Base-by-base conservation (phyloP, 495 filamentous ascomycete genomes). In the Aeminium ludgeri region DNA sequence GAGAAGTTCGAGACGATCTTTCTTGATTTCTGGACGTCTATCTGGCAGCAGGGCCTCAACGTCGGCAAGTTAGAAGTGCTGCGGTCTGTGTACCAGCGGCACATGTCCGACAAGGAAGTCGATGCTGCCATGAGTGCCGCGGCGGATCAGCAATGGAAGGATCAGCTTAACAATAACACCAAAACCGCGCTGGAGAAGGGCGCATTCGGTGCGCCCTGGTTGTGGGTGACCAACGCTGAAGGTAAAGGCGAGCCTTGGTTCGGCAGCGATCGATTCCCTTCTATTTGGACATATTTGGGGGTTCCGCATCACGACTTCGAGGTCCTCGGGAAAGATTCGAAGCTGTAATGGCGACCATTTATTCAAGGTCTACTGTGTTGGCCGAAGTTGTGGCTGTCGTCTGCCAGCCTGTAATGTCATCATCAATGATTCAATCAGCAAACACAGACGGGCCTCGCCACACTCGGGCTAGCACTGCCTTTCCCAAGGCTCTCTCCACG, bases 251-350 rank as follows among this genome's bases (percentile, higher is more conserved):
- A 80, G 60, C 74, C 77, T 2, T 84, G 83, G 55, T 86, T 85
- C 56, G 80, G 80, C 1, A 82, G 78, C 58, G 80, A 84, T 59
- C 64, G 79, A 61, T 82, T n/a, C n/a, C n/a, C n/a, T n/a, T n/a
- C n/a, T n/a, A n/a, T n/a, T n/a, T n/a, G n/a, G n/a, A n/a, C n/a
- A n/a, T n/a, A n/a, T n/a, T n/a, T n/a, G n/a, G n/a, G n/a, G n/a
- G n/a, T n/a, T n/a, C n/a, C n/a, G n/a, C n/a, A n/a, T n/a, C n/a
- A n/a, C n/a, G n/a, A n/a, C n/a, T n/a, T n/a, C n/a, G n/a, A n/a
- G 45, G 38, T 27, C 38, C 18, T 10, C 40, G 40, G 36, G 34
- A 38, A 42, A 48, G 35, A 23, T 7, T n/a, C n/a, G n/a, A n/a
- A n/a, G n/a, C n/a, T n/a, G n/a, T n/a, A n/a, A n/a, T n/a, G n/a